These are phyloP conservation scores for Apiotrichum gamsii DNA, from an alignment of 1,284 basidiomycete species.

Conservation along the genomic window DNA sequence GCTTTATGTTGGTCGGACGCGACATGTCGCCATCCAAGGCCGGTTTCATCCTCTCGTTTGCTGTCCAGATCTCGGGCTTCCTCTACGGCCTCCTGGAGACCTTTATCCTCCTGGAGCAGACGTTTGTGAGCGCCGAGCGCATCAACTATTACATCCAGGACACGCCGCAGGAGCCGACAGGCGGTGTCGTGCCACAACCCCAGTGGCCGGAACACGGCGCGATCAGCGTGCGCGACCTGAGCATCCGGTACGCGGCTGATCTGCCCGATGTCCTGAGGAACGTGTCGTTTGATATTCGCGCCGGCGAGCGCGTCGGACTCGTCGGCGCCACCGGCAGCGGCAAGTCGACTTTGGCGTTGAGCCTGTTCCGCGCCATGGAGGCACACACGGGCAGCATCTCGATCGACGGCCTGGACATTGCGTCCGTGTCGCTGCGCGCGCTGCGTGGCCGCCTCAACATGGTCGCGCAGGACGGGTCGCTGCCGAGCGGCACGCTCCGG, in stretches of 20 bases:
- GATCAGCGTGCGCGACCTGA: slow-evolving; percentile 59
- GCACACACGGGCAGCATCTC: slow-evolving; percentile 57
- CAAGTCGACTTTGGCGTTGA: slow-evolving; percentile 65
- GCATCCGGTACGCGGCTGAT: slow-evolving; percentile 62
- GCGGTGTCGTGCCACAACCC: slow-evolving; percentile 43
- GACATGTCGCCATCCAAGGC: slow-evolving; percentile 45
- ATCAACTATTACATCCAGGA: slow-evolving; percentile 46
- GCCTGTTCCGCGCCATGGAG: slow-evolving; percentile 66
- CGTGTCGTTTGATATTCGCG: slow-evolving; percentile 57
- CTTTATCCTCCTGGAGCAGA: slow-evolving; percentile 30
- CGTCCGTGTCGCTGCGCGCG: slow-evolving; percentile 54
- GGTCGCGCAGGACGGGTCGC: slow-evolving; percentile 43
- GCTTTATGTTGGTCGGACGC: slow-evolving; percentile 46
- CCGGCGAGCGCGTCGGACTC: slow-evolving; percentile 72
- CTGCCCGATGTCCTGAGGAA: slow-evolving; percentile 66
- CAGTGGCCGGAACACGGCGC: slow-evolving; percentile 63
- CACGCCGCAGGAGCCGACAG: slow-evolving; percentile 24
- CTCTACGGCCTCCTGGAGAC: slow-evolving; percentile 34
- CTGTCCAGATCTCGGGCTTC: slow-evolving; percentile 36
- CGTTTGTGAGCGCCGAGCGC: slow-evolving; percentile 47
- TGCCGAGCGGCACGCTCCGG: slow-evolving; percentile 54
- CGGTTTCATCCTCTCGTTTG: slow-evolving; percentile 49
- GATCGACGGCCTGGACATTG: slow-evolving; percentile 65
- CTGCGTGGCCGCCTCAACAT: slow-evolving; percentile 61
- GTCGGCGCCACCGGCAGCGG: slow-evolving; percentile 62